phyloP scores from a whole-genome alignment of 495 filamentous ascomycete genomes.

The Podospora conica region DNA sequence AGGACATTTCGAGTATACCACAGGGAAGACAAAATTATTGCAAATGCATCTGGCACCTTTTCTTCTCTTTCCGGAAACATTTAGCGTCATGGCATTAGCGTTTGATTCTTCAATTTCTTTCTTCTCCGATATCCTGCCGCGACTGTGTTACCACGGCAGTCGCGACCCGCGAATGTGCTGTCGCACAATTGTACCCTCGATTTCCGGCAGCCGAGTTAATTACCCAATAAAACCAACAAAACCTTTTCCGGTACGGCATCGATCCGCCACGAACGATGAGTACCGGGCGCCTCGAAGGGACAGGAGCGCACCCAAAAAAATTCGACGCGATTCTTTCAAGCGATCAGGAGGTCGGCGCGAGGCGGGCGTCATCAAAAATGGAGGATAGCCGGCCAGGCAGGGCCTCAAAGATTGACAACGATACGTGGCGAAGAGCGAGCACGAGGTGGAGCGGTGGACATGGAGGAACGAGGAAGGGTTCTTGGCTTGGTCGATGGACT shows the following conservation, averaged over 20 bases:
- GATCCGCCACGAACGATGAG: background rate
- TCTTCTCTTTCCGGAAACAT: conserved; percentile 29
- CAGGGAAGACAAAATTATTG: conserved; percentile 35
- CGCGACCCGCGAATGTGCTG: conserved; percentile 11
- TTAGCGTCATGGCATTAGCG: conserved; percentile 37
- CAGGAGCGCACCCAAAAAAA: conserved; percentile 14
- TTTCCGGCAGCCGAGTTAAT: conserved; percentile 26
- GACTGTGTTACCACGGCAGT: conserved; percentile 13
- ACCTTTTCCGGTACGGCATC: conserved; percentile 11
- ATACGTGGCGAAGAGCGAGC: background rate
- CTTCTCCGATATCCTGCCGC: conserved; percentile 20
- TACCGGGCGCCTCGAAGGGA: conserved; percentile 6
- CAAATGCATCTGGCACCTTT: conserved; percentile 31
- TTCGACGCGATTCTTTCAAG: conserved; percentile 9
- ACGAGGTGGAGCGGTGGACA: background rate
- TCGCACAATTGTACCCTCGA: conserved; percentile 18
- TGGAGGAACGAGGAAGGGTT: conserved; percentile 4
- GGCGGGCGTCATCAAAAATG: conserved; percentile 1
- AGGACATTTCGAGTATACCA: conserved; percentile 33
- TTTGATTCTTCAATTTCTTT: conserved; percentile 30
- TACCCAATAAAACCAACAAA: conserved; percentile 19
- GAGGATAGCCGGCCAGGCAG: background rate
- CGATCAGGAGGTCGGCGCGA: background rate
- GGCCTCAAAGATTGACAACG: conserved; percentile 23
- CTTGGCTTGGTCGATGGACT: background rate